Percentiles rank a stretch among this genome's conserved stretches.
These are phyloP conservation scores for Thinopyrum obtusiflorum DNA, from an alignment of 202 grass and related monocot genomes.

Conservation along the genomic window DNA sequence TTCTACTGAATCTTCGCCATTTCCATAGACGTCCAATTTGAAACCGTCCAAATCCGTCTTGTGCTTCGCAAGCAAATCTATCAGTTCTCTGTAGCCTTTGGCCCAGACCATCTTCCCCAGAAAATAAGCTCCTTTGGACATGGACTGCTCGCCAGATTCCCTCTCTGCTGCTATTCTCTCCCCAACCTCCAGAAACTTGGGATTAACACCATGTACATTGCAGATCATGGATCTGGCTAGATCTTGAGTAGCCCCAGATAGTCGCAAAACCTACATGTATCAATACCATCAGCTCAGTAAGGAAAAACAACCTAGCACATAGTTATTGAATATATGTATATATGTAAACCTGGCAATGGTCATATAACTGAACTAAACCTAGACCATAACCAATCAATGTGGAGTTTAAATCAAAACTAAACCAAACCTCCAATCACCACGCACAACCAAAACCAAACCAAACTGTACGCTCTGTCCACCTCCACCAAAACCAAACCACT, in stretches of 20 bases:
- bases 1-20: slow-evolving; percentile 69
- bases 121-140: slow-evolving; percentile 89
- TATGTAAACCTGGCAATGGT: background rate
- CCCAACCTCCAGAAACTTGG: slow-evolving; percentile 81
- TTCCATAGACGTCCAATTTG: slow-evolving; percentile 80
- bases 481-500: background rate
- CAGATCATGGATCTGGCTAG: slow-evolving; percentile 75
- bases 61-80: slow-evolving; percentile 68
- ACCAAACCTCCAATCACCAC: too few species aligned
- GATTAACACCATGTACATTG: slow-evolving; percentile 86
- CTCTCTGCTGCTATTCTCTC: slow-evolving; percentile 64
- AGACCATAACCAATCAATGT: too few species aligned
- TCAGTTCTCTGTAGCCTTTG: slow-evolving; percentile 82
- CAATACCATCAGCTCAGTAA: slow-evolving; percentile 10
- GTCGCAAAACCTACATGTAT: slow-evolving; percentile 61
- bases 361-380: too few species aligned
- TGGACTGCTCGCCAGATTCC: slow-evolving; percentile 47
- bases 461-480: too few species aligned
- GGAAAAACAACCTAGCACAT: background rate
- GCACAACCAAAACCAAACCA: too few species aligned
- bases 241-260: slow-evolving; percentile 85
- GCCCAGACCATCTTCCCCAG: slow-evolving; percentile 97
- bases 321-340: background rate
- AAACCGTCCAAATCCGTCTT: slow-evolving; percentile 71
- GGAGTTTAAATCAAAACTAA: too few species aligned